Base-by-base conservation (phyloP, 2,329 filamentous ascomycete genomes). In the Colletotrichum kahawae region DNA sequence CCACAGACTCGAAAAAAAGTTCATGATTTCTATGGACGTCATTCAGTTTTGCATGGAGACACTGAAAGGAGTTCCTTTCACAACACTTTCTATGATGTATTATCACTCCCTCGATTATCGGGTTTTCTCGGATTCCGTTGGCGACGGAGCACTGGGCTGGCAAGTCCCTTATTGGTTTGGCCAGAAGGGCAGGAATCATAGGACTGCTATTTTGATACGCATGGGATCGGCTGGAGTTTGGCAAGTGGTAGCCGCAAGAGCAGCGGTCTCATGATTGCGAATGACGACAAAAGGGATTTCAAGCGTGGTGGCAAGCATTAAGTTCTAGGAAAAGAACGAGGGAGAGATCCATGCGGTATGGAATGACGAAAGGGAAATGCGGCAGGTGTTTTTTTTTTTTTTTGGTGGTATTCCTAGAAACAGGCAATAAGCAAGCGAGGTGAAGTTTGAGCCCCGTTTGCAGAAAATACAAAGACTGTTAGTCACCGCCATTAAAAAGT, bases 221-320 rank as follows among this genome's bases (percentile, higher is more conserved):
- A 76, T 76, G 71, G 74, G 48, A 74, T 70, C 51, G 74, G 62
- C 69, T 66, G 74, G 74, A 76, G 74, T 76, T 76, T 74, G 71
- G 74, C 74, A 66, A 65, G 70, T 76, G 74, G 60, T 51, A 66
- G 74, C 71, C 62, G 65, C 66, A 66, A 60, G 60, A 69, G 66
- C 51, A 70, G 71, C 56, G 71, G 70, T 60, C 62, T 76, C 59
- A 76, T 70, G 65, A 70, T 62, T 75, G 71, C 59, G 65, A 27
- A 27, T 75, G 71, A 70, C 38, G 70, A 74, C 63, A 73, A 59
- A 57, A 59, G 27, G 71, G 27, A 51, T 65, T 70, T 66, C 36
- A 65, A 71, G 71, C 60, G 60, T 74, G 74, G 60, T 43, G 65
- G 74, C 65, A 68, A 64, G 73, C 72, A 68, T 73, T 75, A 63